Base-by-base conservation (phyloP, 352 stramenopile species). In the Phytophthora chlamydospora region DNA sequence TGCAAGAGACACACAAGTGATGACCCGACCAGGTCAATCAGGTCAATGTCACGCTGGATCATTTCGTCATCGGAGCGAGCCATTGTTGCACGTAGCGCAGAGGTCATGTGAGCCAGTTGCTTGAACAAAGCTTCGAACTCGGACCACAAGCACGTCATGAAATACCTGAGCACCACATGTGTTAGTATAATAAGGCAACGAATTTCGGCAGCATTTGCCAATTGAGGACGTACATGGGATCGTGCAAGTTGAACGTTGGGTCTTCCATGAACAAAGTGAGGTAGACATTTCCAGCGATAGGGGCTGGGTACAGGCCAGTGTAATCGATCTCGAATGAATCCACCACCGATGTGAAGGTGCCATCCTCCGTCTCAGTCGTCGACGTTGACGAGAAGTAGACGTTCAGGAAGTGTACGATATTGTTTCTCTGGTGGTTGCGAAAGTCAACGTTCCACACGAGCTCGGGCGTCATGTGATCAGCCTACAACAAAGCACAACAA, bases 371-470 rank as follows among this genome's bases (percentile, higher is more conserved):
- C 44, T 84, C 75, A 0, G 75, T 71, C 14, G 57, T 78, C 21
- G 77, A 82, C n/a, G 63, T 77, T 2, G 73, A 76, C 17, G 74
- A 77, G 45, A 93, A 91, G 51, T 89, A 92, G 13, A 80, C 73
- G 53, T 94, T 89, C 9, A 98, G 73, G 9, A 95, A 76, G n/a
- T 77, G 66, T 33, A 75, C 63, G 3, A 98, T 47, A 32, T 80
- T 81, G 27, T 82, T 79, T 13, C 90, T 78, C 32, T 98, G 64
- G 57, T 97, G 84, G 6, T 78, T 81, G 32, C 94, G 85, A 57
- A 97, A 96, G 3, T 85, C 76, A 16, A 68, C 66, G 48, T 97
- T 96, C 96, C 96, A 99, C 21, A 99, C 93, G 8, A 98, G 78
- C 63, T 98, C 96, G 0, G 96, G 96, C 19, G 82, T 97, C 60